Evolutionary conservation across 75 land plant genomes (phyloP).

Genomic region (Gnetum montanum): DNA sequence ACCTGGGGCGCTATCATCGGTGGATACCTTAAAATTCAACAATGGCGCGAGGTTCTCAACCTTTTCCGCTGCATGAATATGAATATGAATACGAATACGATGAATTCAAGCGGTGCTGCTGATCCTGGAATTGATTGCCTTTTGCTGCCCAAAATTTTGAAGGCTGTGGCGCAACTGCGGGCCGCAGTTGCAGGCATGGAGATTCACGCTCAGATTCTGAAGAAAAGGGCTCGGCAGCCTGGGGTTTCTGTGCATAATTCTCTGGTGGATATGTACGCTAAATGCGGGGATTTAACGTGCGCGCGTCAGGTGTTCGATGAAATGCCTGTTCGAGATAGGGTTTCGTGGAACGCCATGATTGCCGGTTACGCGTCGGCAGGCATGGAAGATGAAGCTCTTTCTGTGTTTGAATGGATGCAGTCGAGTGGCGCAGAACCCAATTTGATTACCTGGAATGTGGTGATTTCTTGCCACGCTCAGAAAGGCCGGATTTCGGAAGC

Average conservation of each 20-base stretch:
- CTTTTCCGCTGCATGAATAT: background rate
- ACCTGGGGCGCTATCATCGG: background rate
- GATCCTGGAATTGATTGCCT: background rate
- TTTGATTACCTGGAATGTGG: constrained; percentile 20
- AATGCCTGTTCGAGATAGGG: constrained; percentile 24
- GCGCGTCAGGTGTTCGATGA: constrained; percentile 37
- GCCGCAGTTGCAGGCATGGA: constrained; percentile 7
- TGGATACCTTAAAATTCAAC: too few relatives aligned
- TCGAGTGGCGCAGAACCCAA: constrained; percentile 13
- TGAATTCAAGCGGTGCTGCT: background rate
- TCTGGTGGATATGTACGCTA: constrained; percentile 45
- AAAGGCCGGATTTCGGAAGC: constrained; percentile 20
- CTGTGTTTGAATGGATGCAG: constrained; percentile 30
- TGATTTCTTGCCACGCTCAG: constrained; percentile 21
- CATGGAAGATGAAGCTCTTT: constrained; percentile 22
- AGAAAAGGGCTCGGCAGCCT: background rate
- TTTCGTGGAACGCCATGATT: constrained; percentile 69
- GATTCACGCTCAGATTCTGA: constrained; percentile 5
- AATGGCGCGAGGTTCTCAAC: too few relatives aligned
- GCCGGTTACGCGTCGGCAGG: constrained; percentile 51
- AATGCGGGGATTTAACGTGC: constrained; percentile 28
- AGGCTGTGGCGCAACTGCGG: constrained; percentile 8
- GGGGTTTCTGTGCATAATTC: constrained; percentile 5
- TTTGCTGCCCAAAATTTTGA: constrained; percentile 4
- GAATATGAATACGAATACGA: background rate